Evolutionary conservation across 2,329 filamentous ascomycete genomes (phyloP).

Genomic region (Epichloe festucae): DNA sequence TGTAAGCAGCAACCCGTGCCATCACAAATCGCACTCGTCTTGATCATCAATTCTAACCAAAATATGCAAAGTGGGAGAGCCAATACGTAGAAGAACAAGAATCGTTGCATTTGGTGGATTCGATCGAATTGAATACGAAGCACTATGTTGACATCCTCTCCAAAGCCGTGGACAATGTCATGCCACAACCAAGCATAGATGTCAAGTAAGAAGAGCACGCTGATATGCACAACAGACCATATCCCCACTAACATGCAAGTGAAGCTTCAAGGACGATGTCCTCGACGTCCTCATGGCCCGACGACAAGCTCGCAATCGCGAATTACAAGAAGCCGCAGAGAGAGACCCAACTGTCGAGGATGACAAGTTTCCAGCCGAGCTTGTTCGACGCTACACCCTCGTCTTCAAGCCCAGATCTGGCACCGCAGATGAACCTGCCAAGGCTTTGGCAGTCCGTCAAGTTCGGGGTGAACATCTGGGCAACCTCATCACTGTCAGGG

Average conservation of each 20-base stretch:
- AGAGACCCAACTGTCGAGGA: constrained; percentile 52
- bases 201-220: constrained; percentile 45
- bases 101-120: constrained; percentile 57
- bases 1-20: constrained; percentile 32
- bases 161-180: constrained; percentile 70
- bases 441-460: constrained; percentile 76
- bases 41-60: neutral
- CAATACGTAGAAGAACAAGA: constrained; percentile 53
- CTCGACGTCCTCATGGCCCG: constrained; percentile 94
- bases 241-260: neutral
- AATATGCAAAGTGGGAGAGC: constrained; percentile 57
- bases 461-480: constrained; percentile 89
- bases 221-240: neutral
- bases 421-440: constrained; percentile 47
- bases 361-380: constrained; percentile 77
- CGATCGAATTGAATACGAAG: constrained; percentile 80
- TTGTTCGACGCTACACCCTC: constrained; percentile 87
- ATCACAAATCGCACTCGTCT: neutral
- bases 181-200: constrained; percentile 68
- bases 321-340: constrained; percentile 54
- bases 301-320: constrained; percentile 73
- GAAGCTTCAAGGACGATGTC: constrained; percentile 90
- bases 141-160: constrained; percentile 92
- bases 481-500: constrained; percentile 82
- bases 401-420: constrained; percentile 89